Base-by-base conservation (phyloP, 768 basidiomycete genomes). In the Tulasnella sp. region DNA sequence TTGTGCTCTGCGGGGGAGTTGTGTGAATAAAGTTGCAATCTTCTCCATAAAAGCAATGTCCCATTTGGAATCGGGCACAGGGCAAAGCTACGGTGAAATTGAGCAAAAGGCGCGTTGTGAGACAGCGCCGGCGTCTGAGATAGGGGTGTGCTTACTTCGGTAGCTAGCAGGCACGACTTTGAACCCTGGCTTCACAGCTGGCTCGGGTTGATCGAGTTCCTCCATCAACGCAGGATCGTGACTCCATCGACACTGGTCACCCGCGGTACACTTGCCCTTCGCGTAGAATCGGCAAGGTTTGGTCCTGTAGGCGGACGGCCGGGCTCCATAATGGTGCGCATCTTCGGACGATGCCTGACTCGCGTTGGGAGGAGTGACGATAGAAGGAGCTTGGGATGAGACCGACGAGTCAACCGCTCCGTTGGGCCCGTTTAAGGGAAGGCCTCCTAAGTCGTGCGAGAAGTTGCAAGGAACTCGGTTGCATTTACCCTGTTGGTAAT, bases 401-500 rank as follows among this genome's bases (percentile, higher is more conserved):
- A 44, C 26, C 16, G 70, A 47, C 0, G 44, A 39, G 41, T 71
- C 70, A n/a, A 44, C 4, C 16, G 35, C 5, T 63, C 36, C 52
- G n/a, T 69, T 69, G 47, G 47, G 36, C 12, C 17, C 36, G 36
- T 62, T 62, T 26, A 29, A 66, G 14, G 34, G 42, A 11, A 42
- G 39, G 19, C 17, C 40, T 22, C 29, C 39, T n/a, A 71, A 22
- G 26, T 71, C 70, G 42, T 71, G 70, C 52, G 70, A 59, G 39
- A 71, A 71, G 36, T 71, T 71, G 37, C 70, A 71, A 22, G 63
- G 52, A 16, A 52, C 22, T 34, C 70, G 47, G 62, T 71, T 71
- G 35, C 70, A 71, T 64, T 62, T 71, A 35, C 70, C 70, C 36
- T 71, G 70, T 65, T 71, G 70, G 36, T 63, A 71, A 40, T 71